Percentiles rank a stretch among this genome's conserved stretches.
Conservation (phyloP, 305 asterid genomes). For the Coffea humblotiana region DNA sequence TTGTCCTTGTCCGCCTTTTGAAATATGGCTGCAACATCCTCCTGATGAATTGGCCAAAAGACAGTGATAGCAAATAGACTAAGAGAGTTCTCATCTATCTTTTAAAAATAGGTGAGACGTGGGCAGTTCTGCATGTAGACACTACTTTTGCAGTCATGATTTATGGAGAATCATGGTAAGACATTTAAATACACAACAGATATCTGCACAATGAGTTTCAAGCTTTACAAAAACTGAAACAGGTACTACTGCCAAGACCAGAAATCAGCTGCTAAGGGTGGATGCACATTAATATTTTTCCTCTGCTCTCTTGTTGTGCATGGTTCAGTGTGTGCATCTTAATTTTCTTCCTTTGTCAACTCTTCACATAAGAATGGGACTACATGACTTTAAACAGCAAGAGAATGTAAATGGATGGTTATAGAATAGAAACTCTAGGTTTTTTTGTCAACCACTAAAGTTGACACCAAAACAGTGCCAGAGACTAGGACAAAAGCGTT, state of each 20-base stretch:
- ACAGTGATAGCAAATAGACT: neutral
- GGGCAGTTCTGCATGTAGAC: neutral
- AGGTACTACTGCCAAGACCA: neutral
- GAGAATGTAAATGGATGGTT: neutral
- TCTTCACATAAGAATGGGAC: neutral
- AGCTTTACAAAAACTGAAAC: neutral
- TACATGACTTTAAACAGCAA: neutral
- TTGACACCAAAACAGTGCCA: neutral
- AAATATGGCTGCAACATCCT: constrained; percentile 83
- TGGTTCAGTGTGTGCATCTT: neutral
- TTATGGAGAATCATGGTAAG: neutral
- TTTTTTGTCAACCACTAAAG: neutral
- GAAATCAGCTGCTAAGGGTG: neutral
- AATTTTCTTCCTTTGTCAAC: neutral
- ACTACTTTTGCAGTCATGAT: neutral
- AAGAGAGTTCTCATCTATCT: neutral
- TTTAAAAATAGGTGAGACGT: neutral
- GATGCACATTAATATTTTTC: neutral
- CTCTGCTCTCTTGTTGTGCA: neutral
- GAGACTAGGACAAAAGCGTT: neutral
- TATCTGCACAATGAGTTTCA: neutral
- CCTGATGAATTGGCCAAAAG: constrained; percentile 35
- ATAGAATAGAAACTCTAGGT: neutral
- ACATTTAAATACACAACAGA: neutral
- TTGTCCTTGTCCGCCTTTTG: constrained; percentile 83